A percentile compares a stretch with the other conserved stretches of the same genome.
These are phyloP conservation scores for Nitzschia palea DNA, from an alignment of 108 stramenopile genomes.

Conservation along the genomic window DNA sequence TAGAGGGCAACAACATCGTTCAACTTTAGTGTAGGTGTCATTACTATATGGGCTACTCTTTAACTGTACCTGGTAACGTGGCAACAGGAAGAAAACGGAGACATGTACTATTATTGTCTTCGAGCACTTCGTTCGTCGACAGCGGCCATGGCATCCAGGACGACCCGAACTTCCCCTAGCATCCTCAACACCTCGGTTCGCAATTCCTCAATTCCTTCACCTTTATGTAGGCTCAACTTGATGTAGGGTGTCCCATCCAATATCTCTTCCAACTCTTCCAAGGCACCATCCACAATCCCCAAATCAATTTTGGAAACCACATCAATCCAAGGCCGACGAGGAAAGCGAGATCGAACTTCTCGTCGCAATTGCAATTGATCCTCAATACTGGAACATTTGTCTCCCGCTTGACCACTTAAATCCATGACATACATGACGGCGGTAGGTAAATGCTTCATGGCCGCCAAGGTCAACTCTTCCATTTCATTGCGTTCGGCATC, in stretches of 20 bases:
- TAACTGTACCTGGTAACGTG: no score
- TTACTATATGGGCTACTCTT: no score
- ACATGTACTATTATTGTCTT: no score
- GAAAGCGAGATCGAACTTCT: conserved; percentile 78
- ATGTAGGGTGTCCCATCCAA: conserved; percentile 67
- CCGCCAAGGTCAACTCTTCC: conserved; percentile 94
- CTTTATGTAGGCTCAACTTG: conserved; percentile 73
- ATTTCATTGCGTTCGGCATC: conserved; percentile 92
- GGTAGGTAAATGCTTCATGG: conserved; percentile 94
- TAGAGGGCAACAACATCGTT: no score
- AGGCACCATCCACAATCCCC: conserved; percentile 67
- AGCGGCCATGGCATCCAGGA: conserved; percentile 84
- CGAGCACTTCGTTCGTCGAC: conserved; percentile 51
- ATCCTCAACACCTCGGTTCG: conserved; percentile 76
- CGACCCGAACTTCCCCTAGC: conserved; percentile 86
- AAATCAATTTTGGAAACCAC: conserved; percentile 93
- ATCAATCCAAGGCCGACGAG: conserved; percentile 94
- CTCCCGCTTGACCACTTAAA: conserved; percentile 87
- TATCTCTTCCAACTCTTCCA: conserved; percentile 68
- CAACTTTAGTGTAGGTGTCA: no score
- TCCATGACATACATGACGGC: conserved; percentile 98
- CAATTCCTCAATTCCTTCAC: conserved; percentile 73
- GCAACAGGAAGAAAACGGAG: no score
- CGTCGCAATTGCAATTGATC: conserved; percentile 87
- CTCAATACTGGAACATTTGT: conserved; percentile 79